A percentile compares a stretch with the other conserved stretches of the same genome.
Conservation (phyloP, 176 grass and related monocot genomes). For the Thinopyrum elongatum region DNA sequence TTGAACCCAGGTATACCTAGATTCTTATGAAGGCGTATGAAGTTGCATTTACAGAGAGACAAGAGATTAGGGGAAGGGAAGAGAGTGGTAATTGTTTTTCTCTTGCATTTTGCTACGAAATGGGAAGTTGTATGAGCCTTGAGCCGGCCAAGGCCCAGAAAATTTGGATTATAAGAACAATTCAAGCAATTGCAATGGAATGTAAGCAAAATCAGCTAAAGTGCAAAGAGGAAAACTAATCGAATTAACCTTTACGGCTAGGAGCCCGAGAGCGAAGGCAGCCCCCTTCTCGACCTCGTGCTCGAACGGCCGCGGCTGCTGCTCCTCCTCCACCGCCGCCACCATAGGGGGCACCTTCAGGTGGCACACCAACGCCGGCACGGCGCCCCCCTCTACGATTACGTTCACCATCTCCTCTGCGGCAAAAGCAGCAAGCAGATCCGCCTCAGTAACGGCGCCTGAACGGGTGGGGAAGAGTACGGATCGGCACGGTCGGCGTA, state of each 20-base stretch:
- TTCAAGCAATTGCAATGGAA: slow-evolving; percentile 13
- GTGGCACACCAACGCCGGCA: slow-evolving; percentile 79
- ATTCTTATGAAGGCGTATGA: not conserved
- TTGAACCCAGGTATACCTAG: not conserved
- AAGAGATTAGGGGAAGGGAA: not conserved
- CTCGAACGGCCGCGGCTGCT: slow-evolving; percentile 63
- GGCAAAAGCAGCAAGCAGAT: slow-evolving; percentile 37
- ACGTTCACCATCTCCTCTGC: slow-evolving; percentile 93
- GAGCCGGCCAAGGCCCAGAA: not conserved
- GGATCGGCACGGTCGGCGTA: slow-evolving; percentile 13
- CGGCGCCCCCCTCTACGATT: slow-evolving; percentile 90
- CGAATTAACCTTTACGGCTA: slow-evolving; percentile 82
- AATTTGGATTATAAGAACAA: not conserved
- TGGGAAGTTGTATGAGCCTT: not conserved
- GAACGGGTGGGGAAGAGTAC: not conserved
- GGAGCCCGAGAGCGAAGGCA: slow-evolving; percentile 94
- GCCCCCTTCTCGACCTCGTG: slow-evolving; percentile 98
- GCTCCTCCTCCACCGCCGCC: slow-evolving; percentile 42
- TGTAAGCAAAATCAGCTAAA: not conserved
- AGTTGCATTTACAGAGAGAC: not conserved
- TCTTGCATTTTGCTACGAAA: not conserved
- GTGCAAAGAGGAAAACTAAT: not conserved
- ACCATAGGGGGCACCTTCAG: slow-evolving; percentile 57
- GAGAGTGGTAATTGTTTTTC: not conserved
- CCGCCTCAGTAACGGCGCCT: slow-evolving; percentile 33